These are phyloP conservation scores for Amoeboaphelidium protococcarum DNA, from an alignment of 371 early-diverging fungal genomes.

Conservation along the genomic window DNA sequence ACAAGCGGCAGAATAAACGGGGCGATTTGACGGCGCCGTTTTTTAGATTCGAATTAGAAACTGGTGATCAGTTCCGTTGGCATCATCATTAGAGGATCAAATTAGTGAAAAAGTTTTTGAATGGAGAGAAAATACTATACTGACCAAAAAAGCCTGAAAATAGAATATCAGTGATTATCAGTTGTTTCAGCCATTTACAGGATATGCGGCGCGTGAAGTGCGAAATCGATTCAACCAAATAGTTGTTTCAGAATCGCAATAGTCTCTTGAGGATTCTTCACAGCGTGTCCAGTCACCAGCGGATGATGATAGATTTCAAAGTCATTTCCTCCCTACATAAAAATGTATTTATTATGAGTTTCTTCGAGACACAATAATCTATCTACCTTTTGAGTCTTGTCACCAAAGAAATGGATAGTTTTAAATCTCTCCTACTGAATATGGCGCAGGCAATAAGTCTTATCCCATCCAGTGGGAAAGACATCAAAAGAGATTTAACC, in stretches of 20 bases:
- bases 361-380: background rate
- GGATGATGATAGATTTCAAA: constrained; percentile 87
- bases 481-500: constrained; percentile 99
- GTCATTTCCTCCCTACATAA: constrained; percentile 86
- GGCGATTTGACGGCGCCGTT: no score
- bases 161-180: no score
- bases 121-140: no score
- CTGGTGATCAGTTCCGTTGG: no score
- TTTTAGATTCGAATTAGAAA: no score
- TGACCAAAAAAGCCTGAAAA: no score
- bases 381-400: constrained; percentile 68
- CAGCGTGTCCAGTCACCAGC: constrained; percentile 61
- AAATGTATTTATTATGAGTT: background rate
- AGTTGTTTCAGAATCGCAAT: constrained; percentile 51
- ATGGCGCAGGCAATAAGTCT: constrained; percentile 94
- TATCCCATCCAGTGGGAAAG: constrained; percentile 99
- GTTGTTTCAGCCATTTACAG: no score
- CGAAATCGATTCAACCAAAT: no score
- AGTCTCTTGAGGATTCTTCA: constrained; percentile 76
- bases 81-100: no score
- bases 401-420: constrained; percentile 96
- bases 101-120: no score
- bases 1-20: no score
- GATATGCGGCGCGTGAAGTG: no score
- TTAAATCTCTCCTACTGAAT: constrained; percentile 64